These are phyloP conservation scores for Ophiostoma sp. DNA, from an alignment of 2,329 filamentous ascomycete species.

Conservation along the genomic window DNA sequence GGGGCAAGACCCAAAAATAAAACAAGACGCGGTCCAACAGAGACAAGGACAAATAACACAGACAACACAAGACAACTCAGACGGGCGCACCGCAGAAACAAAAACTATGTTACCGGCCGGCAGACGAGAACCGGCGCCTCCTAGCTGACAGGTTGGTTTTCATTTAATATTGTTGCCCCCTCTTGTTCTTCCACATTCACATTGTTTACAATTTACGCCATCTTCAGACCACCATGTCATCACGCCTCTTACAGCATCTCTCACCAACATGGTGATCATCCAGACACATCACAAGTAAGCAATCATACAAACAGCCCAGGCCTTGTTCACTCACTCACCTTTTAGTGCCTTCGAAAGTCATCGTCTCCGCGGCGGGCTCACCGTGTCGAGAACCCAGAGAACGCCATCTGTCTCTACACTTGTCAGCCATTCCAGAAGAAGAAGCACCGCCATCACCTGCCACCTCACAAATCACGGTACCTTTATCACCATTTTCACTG, in stretches of 20 bases:
- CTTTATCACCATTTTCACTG: not conserved
- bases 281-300: not conserved
- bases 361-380: not conserved
- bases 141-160: not conserved
- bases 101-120: not conserved
- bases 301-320: too few relatives aligned
- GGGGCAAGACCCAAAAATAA: not conserved
- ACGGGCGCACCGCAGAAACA: not conserved
- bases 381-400: not conserved
- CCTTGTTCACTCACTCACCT: not conserved
- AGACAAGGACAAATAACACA: not conserved
- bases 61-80: not conserved
- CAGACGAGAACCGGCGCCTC: constrained; percentile 4
- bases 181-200: not conserved
- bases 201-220: not conserved
- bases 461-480: not conserved
- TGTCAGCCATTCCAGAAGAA: constrained; percentile 21
- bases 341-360: not conserved
- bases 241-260: not conserved
- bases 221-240: not conserved
- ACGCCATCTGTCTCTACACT: constrained; percentile 7
- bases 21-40: not conserved
- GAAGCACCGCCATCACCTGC: not conserved
- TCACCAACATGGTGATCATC: not conserved
- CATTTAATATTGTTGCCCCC: not conserved